Percentiles rank a stretch among this genome's conserved stretches.
These are phyloP conservation scores for Trichophyton mentagrophytes DNA, from an alignment of 2,329 filamentous ascomycete species.

Conservation along the genomic window DNA sequence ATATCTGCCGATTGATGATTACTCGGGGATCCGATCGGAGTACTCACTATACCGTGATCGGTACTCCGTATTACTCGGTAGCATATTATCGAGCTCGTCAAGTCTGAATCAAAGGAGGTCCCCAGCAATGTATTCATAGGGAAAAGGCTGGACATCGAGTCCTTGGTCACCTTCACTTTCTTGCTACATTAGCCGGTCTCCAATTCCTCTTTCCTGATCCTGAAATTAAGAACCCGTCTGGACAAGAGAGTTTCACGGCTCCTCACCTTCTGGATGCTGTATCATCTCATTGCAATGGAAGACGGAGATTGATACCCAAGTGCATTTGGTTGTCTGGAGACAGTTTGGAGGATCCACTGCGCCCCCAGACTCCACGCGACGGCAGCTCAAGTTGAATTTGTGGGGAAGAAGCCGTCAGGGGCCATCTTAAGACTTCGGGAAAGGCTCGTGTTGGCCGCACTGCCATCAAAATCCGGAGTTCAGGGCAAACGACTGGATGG, in stretches of 20 bases:
- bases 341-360: neutral
- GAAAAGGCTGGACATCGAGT: neutral
- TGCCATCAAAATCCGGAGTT: neutral
- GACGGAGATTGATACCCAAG: no score
- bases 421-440: neutral
- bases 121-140: neutral
- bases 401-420: neutral
- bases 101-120: no score
- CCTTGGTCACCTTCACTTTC: neutral
- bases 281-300: no score
- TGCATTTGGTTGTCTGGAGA: neutral
- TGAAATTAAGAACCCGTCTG: neutral
- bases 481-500: neutral
- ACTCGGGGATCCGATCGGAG: neutral
- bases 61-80: neutral
- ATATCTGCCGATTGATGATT: neutral
- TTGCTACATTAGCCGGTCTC: no score
- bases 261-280: no score
- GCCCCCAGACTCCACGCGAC: conserved; percentile 1
- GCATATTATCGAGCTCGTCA: neutral
- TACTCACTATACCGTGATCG: neutral
- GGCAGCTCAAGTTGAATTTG: neutral
- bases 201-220: neutral
- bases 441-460: neutral
- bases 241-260: no score